Percentiles rank a stretch among this genome's conserved stretches.
These are phyloP conservation scores for Backusella tarrabulga DNA, from an alignment of 192 early-diverging fungal species.

Conservation along the genomic window DNA sequence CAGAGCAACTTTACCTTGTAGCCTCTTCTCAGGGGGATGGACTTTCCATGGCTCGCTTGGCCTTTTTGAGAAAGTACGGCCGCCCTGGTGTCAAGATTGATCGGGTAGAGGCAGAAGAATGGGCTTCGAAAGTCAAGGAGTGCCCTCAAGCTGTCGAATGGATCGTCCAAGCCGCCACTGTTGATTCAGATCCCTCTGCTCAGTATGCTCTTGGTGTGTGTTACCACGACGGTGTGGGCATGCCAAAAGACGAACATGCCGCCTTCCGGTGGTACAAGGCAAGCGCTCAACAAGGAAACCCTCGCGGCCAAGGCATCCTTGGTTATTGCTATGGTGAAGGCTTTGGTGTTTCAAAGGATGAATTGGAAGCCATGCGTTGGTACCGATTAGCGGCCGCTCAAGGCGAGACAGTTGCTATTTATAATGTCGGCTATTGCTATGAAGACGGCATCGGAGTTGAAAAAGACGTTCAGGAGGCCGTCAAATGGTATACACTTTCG, in stretches of 20 bases:
- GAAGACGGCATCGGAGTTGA: conserved; percentile 58
- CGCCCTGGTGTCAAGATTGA: conserved; percentile 77
- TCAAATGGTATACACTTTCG: conserved; percentile 61
- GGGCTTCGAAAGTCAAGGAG: conserved; percentile 43
- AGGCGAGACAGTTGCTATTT: conserved; percentile 53
- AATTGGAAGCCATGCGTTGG: conserved; percentile 61
- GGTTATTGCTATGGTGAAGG: conserved; percentile 81
- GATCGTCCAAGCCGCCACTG: conserved; percentile 59
- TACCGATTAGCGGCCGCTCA: conserved; percentile 53
- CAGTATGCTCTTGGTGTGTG: conserved; percentile 75
- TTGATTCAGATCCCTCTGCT: conserved; percentile 45
- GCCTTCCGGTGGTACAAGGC: conserved; percentile 73
- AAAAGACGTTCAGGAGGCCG: conserved; percentile 47
- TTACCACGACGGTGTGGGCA: conserved; percentile 77
- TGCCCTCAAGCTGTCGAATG: conserved; percentile 55
- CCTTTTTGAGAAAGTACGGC: conserved; percentile 80
- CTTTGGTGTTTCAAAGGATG: conserved; percentile 65
- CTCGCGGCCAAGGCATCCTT: conserved; percentile 63
- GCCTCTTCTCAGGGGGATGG: conserved; percentile 64
- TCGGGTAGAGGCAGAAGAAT: conserved; percentile 74
- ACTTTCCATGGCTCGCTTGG: conserved; percentile 65
- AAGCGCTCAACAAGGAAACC: conserved; percentile 57
- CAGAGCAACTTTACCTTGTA: conserved; percentile 64
- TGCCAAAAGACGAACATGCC: conserved; percentile 54
- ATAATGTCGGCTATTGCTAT: conserved; percentile 58